These are phyloP conservation scores for Neopestalotiopsis clavispora DNA, from an alignment of 2,329 filamentous ascomycete genomes.

Conservation along the genomic window DNA sequence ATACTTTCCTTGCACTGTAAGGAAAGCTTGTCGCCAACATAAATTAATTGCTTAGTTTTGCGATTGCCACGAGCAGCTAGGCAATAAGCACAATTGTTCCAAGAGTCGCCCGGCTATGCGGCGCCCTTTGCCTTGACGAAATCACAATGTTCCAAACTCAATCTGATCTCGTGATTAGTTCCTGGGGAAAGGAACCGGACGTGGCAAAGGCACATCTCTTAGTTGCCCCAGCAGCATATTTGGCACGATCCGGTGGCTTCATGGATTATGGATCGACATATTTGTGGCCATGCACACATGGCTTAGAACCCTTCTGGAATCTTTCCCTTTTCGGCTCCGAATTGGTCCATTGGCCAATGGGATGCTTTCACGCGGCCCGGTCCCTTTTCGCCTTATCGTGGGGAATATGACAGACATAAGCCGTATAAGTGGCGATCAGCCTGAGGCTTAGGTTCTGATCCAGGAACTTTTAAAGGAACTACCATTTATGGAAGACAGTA, in stretches of 20 bases:
- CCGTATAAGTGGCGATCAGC: not conserved
- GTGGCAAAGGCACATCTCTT: not conserved
- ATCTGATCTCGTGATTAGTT: not conserved
- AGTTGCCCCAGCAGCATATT: not conserved
- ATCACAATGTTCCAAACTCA: not conserved
- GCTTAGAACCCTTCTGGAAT: slow-evolving; percentile 17
- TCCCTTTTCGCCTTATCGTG: slow-evolving; percentile 3
- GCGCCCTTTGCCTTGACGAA: not conserved
- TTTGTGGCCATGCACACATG: slow-evolving; percentile 14
- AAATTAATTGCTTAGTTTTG: too few species aligned
- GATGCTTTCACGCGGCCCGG: not conserved
- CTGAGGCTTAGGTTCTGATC: too few species aligned
- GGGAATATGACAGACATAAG: not conserved
- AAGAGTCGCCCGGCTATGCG: not conserved
- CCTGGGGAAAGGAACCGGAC: not conserved
- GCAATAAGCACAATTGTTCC: not conserved
- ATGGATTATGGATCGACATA: not conserved
- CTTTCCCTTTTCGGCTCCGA: slow-evolving; percentile 7
- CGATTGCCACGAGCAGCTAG: too few species aligned
- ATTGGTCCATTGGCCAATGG: slow-evolving; percentile 2
- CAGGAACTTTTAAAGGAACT: too few species aligned
- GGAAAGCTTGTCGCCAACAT: not conserved
- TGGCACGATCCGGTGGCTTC: not conserved
- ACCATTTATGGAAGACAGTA: too few species aligned
- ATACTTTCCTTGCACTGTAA: not conserved